Conservation (phyloP, 345 rosid species). For the Eucalyptus albens region DNA sequence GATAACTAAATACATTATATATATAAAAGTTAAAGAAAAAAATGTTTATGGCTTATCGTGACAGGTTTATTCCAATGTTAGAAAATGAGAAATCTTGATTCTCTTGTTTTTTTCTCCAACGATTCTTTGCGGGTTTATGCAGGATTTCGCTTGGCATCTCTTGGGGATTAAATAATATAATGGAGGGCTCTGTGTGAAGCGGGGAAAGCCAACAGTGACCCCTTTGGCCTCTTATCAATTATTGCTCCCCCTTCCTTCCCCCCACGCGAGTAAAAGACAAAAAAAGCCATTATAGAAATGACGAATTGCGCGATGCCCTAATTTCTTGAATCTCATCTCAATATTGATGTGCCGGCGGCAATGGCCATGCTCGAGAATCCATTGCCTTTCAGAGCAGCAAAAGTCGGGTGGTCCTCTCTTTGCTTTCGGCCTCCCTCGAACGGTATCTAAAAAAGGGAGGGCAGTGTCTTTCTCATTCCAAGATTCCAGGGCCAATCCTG, state of each 20-base stretch:
- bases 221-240: background rate
- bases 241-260: background rate
- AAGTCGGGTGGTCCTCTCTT: background rate
- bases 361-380: background rate
- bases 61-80: background rate
- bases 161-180: background rate
- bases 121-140: background rate
- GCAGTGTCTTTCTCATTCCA: background rate
- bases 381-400: background rate
- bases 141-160: background rate
- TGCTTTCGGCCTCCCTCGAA: background rate
- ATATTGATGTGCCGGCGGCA: background rate
- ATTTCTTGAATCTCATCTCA: background rate
- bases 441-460: background rate
- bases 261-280: background rate
- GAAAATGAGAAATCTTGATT: background rate
- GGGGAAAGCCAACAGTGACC: background rate
- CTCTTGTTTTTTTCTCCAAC: background rate
- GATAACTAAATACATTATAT: too few species aligned
- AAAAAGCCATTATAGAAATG: background rate
- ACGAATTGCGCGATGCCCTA: background rate
- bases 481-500: background rate
- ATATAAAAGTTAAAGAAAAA: too few species aligned
- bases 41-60: rapidly evolving
- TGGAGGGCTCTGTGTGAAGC: background rate